Evolutionary conservation across 169 alveolate genomes (phyloP).

Genomic region (Theileria luwenshuni): DNA sequence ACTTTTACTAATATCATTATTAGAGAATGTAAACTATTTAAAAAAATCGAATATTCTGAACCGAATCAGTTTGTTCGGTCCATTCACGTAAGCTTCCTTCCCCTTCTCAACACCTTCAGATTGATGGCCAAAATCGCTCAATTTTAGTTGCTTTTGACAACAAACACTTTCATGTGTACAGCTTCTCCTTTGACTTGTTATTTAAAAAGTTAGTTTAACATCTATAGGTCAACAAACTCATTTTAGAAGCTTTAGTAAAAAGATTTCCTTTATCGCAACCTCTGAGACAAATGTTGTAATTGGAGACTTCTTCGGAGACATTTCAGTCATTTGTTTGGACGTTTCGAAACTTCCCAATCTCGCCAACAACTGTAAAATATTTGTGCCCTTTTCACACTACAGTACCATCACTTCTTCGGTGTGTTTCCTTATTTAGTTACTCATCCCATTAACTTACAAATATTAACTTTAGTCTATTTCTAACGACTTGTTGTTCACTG

Average conservation of each 20-base stretch:
- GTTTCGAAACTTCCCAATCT: neutral
- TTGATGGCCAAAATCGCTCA: neutral
- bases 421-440: neutral
- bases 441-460: neutral
- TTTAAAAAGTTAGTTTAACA: neutral
- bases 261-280: slow-evolving; percentile 1
- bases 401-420: slow-evolving; percentile 33
- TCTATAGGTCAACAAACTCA: neutral
- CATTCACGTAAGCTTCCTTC: slow-evolving; percentile 8
- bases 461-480: neutral
- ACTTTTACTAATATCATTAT: no score
- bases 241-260: slow-evolving; percentile 22
- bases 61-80: slow-evolving; percentile 9
- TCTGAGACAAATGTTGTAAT: slow-evolving; percentile 1
- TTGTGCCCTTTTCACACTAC: slow-evolving; percentile 28
- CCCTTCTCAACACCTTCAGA: neutral
- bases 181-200: neutral
- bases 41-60: slow-evolving; percentile 13
- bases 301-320: slow-evolving; percentile 33
- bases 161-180: neutral
- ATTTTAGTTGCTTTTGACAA: slow-evolving; percentile 17
- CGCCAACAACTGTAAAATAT: neutral
- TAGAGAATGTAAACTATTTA: slow-evolving; percentile 24
- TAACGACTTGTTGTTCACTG: slow-evolving; percentile 16
- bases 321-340: neutral